A percentile compares a stretch with the other conserved stretches of the same genome.
Evolutionary conservation across 257 asterid genomes (phyloP).

Genomic region (Jasminum sambac): DNA sequence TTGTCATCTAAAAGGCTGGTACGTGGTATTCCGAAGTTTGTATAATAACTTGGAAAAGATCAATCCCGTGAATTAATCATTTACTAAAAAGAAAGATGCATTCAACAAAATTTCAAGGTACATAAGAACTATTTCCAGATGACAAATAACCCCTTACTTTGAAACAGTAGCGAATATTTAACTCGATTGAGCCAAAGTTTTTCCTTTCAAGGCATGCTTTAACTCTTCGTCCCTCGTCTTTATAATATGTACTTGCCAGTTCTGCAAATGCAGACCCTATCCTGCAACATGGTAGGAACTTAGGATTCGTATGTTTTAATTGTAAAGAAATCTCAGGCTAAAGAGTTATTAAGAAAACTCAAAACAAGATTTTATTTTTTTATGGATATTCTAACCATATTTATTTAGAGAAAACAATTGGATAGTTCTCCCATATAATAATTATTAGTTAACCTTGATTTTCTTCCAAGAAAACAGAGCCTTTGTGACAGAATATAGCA

Average conservation of each 20-base stretch:
- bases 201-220: conserved; percentile 81
- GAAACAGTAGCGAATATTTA: conserved; percentile 84
- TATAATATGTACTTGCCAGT: conserved; percentile 69
- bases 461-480: conserved; percentile 19
- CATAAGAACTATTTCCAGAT: conserved; percentile 20
- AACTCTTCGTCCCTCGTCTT: conserved; percentile 84
- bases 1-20: not conserved
- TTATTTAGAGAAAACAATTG: not conserved
- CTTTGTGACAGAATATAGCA: conserved; percentile 17
- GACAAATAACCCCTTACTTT: conserved; percentile 52
- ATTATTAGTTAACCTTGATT: conserved; percentile 1
- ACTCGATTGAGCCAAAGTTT: conserved; percentile 63
- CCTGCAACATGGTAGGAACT: conserved; percentile 50
- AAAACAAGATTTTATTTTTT: conserved; percentile 12
- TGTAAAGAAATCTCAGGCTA: not conserved
- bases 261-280: conserved; percentile 65
- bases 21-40: not conserved
- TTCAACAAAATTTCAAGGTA: conserved; percentile 22
- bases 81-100: conserved; percentile 11
- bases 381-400: conserved; percentile 10
- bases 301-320: conserved; percentile 25
- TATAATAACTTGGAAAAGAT: not conserved
- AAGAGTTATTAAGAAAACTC: not conserved
- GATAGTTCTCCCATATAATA: not conserved
- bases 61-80: conserved; percentile 10